phyloP scores from a whole-genome alignment of 257 asterid genomes.

The Nicotiana attenuata region DNA sequence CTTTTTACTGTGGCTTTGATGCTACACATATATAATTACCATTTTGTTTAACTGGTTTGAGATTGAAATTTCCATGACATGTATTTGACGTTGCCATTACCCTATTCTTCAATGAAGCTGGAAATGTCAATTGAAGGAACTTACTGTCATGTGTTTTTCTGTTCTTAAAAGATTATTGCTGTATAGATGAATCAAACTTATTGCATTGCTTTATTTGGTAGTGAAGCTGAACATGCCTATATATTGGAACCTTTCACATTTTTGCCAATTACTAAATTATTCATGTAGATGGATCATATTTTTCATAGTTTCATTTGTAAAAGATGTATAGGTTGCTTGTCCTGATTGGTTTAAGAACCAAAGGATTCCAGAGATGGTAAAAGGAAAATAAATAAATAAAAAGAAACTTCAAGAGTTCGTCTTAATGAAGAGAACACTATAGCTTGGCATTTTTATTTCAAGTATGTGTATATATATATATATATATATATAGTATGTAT shows the following conservation, averaged over 20 bases:
- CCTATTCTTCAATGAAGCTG: neutral
- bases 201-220: neutral
- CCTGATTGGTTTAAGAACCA: neutral
- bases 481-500: neutral
- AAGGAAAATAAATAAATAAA: neutral
- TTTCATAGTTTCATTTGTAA: neutral
- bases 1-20: neutral
- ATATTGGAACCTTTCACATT: neutral
- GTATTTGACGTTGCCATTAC: neutral
- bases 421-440: neutral
- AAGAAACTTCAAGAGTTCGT: neutral
- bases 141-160: too few species aligned
- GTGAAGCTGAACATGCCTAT: neutral
- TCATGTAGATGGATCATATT: neutral
- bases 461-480: neutral
- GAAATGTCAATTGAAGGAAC: neutral
- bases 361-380: neutral
- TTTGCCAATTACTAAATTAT: neutral
- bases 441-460: neutral
- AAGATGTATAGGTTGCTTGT: neutral
- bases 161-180: neutral
- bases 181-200: neutral
- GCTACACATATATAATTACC: neutral
- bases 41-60: neutral
- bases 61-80: neutral